A percentile compares a stretch with the other conserved stretches of the same genome.
Conservation (phyloP, 257 asterid genomes). For the Nyctanthes arbortristis region DNA sequence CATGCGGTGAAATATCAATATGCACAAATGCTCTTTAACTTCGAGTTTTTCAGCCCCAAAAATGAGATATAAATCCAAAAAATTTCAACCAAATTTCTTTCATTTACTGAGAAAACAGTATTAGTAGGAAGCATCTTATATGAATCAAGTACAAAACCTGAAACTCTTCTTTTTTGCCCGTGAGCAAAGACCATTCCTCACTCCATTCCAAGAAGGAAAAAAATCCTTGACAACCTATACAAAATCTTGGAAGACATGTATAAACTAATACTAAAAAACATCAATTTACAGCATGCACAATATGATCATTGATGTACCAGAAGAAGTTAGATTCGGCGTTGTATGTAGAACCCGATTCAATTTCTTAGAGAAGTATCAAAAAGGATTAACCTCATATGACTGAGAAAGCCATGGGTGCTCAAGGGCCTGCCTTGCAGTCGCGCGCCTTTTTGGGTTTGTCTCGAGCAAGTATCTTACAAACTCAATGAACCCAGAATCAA, state of each 20-base stretch:
- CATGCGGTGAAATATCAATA: too few species aligned
- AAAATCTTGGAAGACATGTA: background rate
- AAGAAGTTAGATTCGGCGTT: background rate
- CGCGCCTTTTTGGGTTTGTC: conserved; percentile 71
- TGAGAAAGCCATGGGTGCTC: conserved; percentile 80
- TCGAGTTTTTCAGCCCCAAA: too few species aligned
- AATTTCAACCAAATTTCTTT: background rate
- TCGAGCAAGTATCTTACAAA: conserved; percentile 65
- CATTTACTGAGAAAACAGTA: background rate
- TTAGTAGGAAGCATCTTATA: background rate
- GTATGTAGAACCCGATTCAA: background rate
- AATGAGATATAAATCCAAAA: too few species aligned
- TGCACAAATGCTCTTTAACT: background rate
- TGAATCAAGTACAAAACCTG: background rate
- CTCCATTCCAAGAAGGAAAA: background rate
- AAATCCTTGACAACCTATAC: background rate
- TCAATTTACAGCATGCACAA: background rate
- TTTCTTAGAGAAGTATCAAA: conserved; percentile 12
- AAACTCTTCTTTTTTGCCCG: background rate
- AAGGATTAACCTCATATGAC: conserved; percentile 36
- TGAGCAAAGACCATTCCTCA: too few species aligned
- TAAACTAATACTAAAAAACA: background rate
- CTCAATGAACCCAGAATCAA: conserved; percentile 56
- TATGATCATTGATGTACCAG: background rate
- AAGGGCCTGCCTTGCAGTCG: conserved; percentile 70